A percentile compares a stretch with the other conserved stretches of the same genome.
phyloP scores from a whole-genome alignment of 2,329 filamentous ascomycete genomes.

The Hysterium pulicare region DNA sequence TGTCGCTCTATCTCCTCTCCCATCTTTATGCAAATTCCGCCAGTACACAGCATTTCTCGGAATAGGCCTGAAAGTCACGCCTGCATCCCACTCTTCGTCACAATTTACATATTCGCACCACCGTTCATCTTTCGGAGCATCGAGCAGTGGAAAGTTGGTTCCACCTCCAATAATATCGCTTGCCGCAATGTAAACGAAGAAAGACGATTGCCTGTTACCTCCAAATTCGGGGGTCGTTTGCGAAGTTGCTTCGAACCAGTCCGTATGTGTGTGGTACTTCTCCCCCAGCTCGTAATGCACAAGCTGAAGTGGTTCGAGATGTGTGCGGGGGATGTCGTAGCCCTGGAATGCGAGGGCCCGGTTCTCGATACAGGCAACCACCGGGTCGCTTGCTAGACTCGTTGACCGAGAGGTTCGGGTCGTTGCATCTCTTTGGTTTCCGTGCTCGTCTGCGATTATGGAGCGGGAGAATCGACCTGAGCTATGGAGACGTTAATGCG shows the following conservation, averaged over 20 bases:
- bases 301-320: slow-evolving; percentile 48
- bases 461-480: slow-evolving; percentile 5
- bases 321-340: slow-evolving; percentile 42
- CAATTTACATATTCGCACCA: slow-evolving; percentile 59
- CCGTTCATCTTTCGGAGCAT: slow-evolving; percentile 38
- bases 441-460: slow-evolving; percentile 17
- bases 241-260: slow-evolving; percentile 43
- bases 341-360: slow-evolving; percentile 57
- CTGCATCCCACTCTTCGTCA: slow-evolving; percentile 35
- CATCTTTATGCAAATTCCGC: slow-evolving; percentile 56
- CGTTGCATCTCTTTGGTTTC: slow-evolving; percentile 19
- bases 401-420: slow-evolving; percentile 21
- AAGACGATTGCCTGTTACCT: slow-evolving; percentile 48
- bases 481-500: background rate
- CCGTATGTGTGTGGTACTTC: slow-evolving; percentile 56
- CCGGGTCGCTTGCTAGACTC: slow-evolving; percentile 31
- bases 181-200: slow-evolving; percentile 57
- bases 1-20: slow-evolving; percentile 46
- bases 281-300: slow-evolving; percentile 51
- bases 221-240: slow-evolving; percentile 19
- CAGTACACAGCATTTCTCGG: slow-evolving; percentile 58
- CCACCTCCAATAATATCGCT: slow-evolving; percentile 51
- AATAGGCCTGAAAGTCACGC: slow-evolving; percentile 55
- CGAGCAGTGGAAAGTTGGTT: slow-evolving; percentile 55
- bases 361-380: slow-evolving; percentile 55